Evolutionary conservation across 2,329 filamentous ascomycete species (phyloP).

Genomic region (Aspergillaceae sp.): DNA sequence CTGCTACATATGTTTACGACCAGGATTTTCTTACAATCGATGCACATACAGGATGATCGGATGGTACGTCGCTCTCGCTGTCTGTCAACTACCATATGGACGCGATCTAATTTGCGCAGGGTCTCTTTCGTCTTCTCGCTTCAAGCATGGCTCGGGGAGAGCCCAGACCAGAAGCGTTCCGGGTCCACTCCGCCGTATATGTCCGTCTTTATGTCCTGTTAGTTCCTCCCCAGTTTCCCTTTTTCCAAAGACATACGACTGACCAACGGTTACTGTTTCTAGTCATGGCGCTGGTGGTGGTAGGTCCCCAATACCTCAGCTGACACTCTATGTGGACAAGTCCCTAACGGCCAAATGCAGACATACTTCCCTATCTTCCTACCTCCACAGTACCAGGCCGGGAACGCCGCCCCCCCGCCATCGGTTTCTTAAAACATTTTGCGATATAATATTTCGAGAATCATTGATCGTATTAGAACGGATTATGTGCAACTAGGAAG

Average conservation of each 20-base stretch:
- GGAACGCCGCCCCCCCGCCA: constrained; percentile 37
- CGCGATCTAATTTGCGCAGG: constrained; percentile 21
- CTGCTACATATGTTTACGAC: neutral
- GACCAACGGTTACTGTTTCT: constrained; percentile 4
- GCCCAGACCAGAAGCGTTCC: constrained; percentile 47
- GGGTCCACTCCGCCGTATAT: constrained; percentile 63
- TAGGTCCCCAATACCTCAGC: constrained; percentile 22
- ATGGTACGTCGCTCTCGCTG: constrained; percentile 40
- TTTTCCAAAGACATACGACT: neutral
- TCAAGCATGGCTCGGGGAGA: constrained; percentile 42
- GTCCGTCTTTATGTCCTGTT: constrained; percentile 70
- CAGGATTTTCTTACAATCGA: constrained; percentile 4
- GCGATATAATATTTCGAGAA: neutral
- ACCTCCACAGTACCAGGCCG: constrained; percentile 41
- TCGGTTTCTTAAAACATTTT: constrained; percentile 29
- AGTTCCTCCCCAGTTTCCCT: constrained; percentile 25
- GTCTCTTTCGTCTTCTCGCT: constrained; percentile 41
- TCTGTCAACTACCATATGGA: neutral
- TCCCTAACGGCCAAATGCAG: constrained; percentile 24
- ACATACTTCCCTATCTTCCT: constrained; percentile 59
- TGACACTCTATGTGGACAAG: constrained; percentile 4
- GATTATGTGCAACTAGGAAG: neutral
- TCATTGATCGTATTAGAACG: neutral
- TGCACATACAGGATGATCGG: constrained; percentile 48
- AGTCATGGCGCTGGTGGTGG: constrained; percentile 53